Evolutionary conservation across 768 basidiomycete species (phyloP).

Genomic region (Sporobolomyces phaffii): DNA sequence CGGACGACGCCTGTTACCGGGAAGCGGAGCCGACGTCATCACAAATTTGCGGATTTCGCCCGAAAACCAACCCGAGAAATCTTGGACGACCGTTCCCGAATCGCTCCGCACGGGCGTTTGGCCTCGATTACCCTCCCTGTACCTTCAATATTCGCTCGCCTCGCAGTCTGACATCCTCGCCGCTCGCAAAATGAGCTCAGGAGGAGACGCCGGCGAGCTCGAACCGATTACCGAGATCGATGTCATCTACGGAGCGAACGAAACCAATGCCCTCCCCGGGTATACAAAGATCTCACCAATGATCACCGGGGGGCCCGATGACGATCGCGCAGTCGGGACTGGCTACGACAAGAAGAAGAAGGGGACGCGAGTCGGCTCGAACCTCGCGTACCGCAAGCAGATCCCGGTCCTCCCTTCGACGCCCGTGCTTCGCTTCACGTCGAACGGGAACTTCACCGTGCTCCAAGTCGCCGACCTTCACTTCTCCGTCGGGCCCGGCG

Average conservation of each 20-base stretch:
- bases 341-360: constrained; percentile 51
- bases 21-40: constrained; percentile 8
- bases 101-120: constrained; percentile 69
- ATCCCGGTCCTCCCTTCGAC: constrained; percentile 44
- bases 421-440: constrained; percentile 73
- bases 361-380: constrained; percentile 54
- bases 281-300: constrained; percentile 53
- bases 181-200: constrained; percentile 52
- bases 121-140: constrained; percentile 26
- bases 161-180: constrained; percentile 54
- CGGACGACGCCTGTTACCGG: constrained; percentile 15
- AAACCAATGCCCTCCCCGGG: constrained; percentile 76
- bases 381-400: constrained; percentile 63
- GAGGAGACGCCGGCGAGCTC: constrained; percentile 41
- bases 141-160: constrained; percentile 52
- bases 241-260: constrained; percentile 63
- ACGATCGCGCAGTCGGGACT: not conserved
- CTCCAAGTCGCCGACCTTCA: constrained; percentile 90
- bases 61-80: constrained; percentile 52
- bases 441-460: constrained; percentile 77
- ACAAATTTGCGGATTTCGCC: constrained; percentile 21
- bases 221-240: constrained; percentile 86
- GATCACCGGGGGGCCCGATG: constrained; percentile 31
- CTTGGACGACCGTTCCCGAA: constrained; percentile 59
- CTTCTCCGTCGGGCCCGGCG: constrained; percentile 71